Evolutionary conservation across 768 basidiomycete species (phyloP).

Genomic region (Leccinum olivaceopallidum): DNA sequence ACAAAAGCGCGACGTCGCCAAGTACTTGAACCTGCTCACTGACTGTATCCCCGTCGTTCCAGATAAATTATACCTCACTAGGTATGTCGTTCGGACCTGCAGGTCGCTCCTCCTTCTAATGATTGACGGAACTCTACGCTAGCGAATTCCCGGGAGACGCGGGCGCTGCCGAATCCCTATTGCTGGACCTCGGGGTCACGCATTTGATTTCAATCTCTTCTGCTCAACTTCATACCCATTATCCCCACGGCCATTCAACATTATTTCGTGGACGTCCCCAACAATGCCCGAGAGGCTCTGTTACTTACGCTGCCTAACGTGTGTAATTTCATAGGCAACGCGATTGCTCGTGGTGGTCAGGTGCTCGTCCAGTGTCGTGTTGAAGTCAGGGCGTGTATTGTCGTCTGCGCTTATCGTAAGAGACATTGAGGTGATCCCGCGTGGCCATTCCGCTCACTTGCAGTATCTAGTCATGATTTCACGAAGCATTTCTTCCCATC

Average conservation of each 20-base stretch:
- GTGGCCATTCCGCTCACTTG: too few relatives aligned
- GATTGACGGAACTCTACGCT: constrained; percentile 3
- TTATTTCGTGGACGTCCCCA: constrained; percentile 43
- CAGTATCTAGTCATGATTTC: too few relatives aligned
- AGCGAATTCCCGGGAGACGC: constrained; percentile 60
- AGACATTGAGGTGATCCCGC: too few relatives aligned
- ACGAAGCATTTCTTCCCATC: too few relatives aligned
- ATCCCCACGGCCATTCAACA: constrained; percentile 37
- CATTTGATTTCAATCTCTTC: constrained; percentile 58
- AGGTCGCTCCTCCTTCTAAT: background rate
- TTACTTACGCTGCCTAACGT: constrained; percentile 46
- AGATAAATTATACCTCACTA: constrained; percentile 51
- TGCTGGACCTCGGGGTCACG: constrained; percentile 51
- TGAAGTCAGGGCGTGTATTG: constrained; percentile 56
- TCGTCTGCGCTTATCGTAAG: too few relatives aligned
- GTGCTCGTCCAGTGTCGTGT: constrained; percentile 55
- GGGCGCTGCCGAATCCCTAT: constrained; percentile 49
- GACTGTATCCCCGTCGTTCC: constrained; percentile 55
- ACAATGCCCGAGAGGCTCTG: constrained; percentile 39
- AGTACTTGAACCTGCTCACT: constrained; percentile 50
- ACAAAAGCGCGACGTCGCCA: constrained; percentile 51
- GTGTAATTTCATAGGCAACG: constrained; percentile 47
- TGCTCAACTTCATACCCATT: constrained; percentile 39
- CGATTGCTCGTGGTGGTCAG: constrained; percentile 40
- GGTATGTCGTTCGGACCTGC: constrained; percentile 34